These are phyloP conservation scores for Epichloe coenophiala DNA, from an alignment of 2,329 filamentous ascomycete genomes.

Conservation along the genomic window DNA sequence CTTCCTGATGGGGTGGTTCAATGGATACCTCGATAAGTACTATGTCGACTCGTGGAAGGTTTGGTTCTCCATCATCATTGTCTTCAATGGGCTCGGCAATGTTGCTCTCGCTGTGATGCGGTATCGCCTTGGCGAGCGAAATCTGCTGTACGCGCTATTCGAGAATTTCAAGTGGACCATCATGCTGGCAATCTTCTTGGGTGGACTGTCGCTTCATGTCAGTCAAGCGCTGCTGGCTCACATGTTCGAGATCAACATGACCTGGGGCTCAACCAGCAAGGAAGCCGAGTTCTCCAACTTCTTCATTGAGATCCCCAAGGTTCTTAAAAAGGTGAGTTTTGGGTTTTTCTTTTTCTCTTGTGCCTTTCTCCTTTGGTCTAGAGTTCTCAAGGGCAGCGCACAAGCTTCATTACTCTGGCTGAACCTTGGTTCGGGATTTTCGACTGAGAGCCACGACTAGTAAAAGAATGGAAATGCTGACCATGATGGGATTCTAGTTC, in stretches of 20 bases:
- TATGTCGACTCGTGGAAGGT: constrained; percentile 69
- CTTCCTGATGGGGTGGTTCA: constrained; percentile 64
- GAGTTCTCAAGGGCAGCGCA: too few relatives aligned
- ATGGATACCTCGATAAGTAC: constrained; percentile 66
- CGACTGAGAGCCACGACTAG: too few relatives aligned
- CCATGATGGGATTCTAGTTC: constrained; percentile 34
- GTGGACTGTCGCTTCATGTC: constrained; percentile 68
- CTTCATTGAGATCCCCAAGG: constrained; percentile 70
- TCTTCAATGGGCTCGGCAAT: constrained; percentile 66
- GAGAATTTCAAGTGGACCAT: constrained; percentile 64
- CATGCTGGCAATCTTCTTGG: constrained; percentile 67
- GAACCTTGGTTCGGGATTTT: constrained; percentile 3
- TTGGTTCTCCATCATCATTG: constrained; percentile 67
- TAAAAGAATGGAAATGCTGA: constrained; percentile 8
- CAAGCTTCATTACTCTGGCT: constrained; percentile 8
- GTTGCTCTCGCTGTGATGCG: constrained; percentile 58
- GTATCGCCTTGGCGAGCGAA: constrained; percentile 54
- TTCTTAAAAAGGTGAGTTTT: constrained; percentile 60
- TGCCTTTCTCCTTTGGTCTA: too few relatives aligned
- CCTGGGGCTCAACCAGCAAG: constrained; percentile 74
- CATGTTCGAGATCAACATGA: constrained; percentile 78
- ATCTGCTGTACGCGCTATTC: constrained; percentile 40
- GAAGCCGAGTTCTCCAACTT: constrained; percentile 73
- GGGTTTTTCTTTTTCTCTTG: not conserved
- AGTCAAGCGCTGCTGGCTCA: constrained; percentile 67